These are phyloP conservation scores for Xylaria sp. DNA, from an alignment of 2,329 filamentous ascomycete genomes.

Conservation along the genomic window DNA sequence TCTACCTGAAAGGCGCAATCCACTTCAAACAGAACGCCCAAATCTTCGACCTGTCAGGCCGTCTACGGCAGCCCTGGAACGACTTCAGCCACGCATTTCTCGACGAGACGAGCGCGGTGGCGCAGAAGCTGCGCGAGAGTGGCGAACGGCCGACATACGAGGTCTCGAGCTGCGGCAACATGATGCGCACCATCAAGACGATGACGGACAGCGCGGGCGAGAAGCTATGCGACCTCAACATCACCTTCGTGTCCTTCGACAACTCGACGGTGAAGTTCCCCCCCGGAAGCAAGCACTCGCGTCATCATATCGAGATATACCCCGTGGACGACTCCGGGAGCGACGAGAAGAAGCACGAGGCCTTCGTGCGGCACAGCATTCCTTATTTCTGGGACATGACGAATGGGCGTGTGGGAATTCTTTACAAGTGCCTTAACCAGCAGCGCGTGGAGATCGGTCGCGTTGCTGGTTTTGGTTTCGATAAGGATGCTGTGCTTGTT, in stretches of 20 bases:
- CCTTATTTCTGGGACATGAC: constrained; percentile 54
- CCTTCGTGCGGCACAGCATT: constrained; percentile 49
- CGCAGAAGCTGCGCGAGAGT: constrained; percentile 37
- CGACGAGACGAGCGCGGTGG: constrained; percentile 41
- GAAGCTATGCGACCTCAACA: constrained; percentile 50
- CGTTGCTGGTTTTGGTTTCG: constrained; percentile 49
- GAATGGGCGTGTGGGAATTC: constrained; percentile 44
- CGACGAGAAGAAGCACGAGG: constrained; percentile 48
- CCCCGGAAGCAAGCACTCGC: constrained; percentile 44
- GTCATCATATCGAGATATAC: constrained; percentile 49
- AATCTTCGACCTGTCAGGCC: constrained; percentile 47
- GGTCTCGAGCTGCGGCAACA: constrained; percentile 50
- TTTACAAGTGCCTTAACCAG: constrained; percentile 53
- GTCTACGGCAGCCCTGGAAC: constrained; percentile 43
- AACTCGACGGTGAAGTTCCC: constrained; percentile 48
- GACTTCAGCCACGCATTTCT: constrained; percentile 50
- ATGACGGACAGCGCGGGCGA: constrained; percentile 45
- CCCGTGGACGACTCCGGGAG: constrained; percentile 45
- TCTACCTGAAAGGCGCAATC: constrained; percentile 49
- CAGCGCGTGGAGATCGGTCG: constrained; percentile 49
- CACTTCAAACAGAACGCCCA: constrained; percentile 51
- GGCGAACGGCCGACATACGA: constrained; percentile 41
- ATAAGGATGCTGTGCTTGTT: constrained; percentile 49
- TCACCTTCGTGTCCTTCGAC: constrained; percentile 52
- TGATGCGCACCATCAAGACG: constrained; percentile 53